A percentile compares a stretch with the other conserved stretches of the same genome.
phyloP scores from a whole-genome alignment of 139 green algal genomes.

The Micractinium conductrix region DNA sequence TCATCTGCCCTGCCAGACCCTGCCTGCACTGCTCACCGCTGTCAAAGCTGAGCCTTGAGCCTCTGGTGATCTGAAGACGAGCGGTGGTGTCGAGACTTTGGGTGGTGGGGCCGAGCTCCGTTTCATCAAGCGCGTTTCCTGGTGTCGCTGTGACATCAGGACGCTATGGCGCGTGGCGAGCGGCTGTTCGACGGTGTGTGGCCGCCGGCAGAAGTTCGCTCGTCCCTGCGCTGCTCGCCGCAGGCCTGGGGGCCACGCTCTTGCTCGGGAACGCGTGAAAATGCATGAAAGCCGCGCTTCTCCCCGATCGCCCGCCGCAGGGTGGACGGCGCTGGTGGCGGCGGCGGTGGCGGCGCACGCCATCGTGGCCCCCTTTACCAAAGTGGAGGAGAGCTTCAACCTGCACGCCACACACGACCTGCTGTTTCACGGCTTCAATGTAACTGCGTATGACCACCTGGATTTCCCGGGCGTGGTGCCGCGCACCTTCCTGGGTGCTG shows the following conservation, averaged over 20 bases:
- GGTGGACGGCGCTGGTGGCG: constrained; percentile 31
- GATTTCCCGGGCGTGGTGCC: constrained; percentile 89
- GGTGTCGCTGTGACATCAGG: no score
- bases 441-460: constrained; percentile 76
- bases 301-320: constrained; percentile 2
- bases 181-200: constrained; percentile 9
- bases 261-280: no score
- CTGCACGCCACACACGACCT: constrained; percentile 81
- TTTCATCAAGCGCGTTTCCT: no score
- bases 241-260: no score
- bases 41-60: no score
- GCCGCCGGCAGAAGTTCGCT: neutral
- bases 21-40: neutral
- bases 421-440: constrained; percentile 59
- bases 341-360: constrained; percentile 38
- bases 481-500: constrained; percentile 73
- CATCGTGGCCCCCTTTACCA: constrained; percentile 69
- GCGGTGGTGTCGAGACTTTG: no score
- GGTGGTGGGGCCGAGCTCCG: no score
- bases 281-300: no score
- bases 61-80: no score
- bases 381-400: constrained; percentile 93
- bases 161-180: neutral
- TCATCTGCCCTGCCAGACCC: neutral
- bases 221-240: neutral